Conservation (phyloP, 2,329 filamentous ascomycete genomes). For the Sclerotiophoma versabilis region DNA sequence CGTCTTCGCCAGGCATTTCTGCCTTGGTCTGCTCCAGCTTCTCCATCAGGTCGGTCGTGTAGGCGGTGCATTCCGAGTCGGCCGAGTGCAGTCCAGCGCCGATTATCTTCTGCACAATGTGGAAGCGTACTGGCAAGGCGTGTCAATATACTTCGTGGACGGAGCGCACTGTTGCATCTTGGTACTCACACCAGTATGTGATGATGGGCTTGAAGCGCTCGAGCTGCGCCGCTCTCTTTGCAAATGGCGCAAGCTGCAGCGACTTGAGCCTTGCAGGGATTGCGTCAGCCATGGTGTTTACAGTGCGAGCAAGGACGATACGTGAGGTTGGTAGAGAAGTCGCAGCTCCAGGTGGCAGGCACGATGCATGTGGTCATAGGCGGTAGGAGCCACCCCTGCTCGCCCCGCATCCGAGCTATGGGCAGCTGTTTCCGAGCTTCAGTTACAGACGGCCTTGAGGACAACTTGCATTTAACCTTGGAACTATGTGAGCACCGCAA, state of each 20-base stretch:
- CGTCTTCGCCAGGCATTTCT: constrained; percentile 78
- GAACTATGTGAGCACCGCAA: constrained; percentile 26
- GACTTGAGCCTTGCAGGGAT: constrained; percentile 77
- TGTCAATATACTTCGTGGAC: constrained; percentile 22
- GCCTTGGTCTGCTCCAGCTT: constrained; percentile 83
- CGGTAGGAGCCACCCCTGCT: constrained; percentile 17
- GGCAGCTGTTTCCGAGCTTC: constrained; percentile 21
- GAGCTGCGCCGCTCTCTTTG: constrained; percentile 82
- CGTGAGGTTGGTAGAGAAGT: not conserved
- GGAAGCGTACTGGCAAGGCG: constrained; percentile 49
- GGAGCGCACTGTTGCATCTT: not conserved
- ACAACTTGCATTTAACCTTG: constrained; percentile 27
- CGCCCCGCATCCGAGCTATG: constrained; percentile 29
- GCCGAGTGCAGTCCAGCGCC: constrained; percentile 77
- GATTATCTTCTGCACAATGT: constrained; percentile 91
- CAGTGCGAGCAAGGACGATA: not conserved
- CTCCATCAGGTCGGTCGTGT: constrained; percentile 87
- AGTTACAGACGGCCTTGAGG: constrained; percentile 26
- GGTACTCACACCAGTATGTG: constrained; percentile 87
- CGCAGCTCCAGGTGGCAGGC: not conserved
- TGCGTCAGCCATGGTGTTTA: constrained; percentile 69
- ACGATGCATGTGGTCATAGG: constrained; percentile 16
- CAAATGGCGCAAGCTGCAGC: constrained; percentile 84
- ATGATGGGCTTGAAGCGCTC: constrained; percentile 84
- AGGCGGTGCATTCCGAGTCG: constrained; percentile 79